Evolutionary conservation across 805 yeast genomes (phyloP), one percentile per base, ranked within the genome.

Genomic region (Candida maesae): DNA sequence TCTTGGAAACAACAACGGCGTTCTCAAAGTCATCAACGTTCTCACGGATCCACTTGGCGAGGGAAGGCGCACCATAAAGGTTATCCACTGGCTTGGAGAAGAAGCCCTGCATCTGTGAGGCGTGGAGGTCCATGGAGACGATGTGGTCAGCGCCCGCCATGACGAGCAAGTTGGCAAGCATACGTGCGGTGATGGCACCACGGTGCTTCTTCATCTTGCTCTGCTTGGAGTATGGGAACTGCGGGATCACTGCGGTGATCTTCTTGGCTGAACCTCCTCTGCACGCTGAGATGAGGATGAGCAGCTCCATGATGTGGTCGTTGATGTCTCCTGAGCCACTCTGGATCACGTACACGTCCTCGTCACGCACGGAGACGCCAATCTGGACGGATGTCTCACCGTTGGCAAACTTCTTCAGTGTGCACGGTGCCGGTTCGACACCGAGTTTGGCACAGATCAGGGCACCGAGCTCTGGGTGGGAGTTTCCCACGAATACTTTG

Each of bases 101-200:
- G 61, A 93, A 93, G 12, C 99, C 99, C 70, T 93, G 99, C 99
- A 93, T 93, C 67, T 93, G 99, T 26, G 96, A 81, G 20, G 99
- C 99, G 53, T 78, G 81, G 51, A 93, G 70, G 60, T 93, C 99
- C 97, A 93, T 90, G 3, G 96, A 87, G 29, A 93, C 91, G 43
- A 93, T 95, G 65, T 93, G 99, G 65, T 93, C 98, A 19, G 98
- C 99, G 53, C 99, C 99, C 4, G 99, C 98, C 95, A 93, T 95
- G 43, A 89, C 80, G 49, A 93, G 70, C 58, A 93, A 68, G 55
- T 93, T 93, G 46, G 99, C 98, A 60, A 93, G 74, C 98, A 93
- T 86, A 61, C 98, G 78, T 13, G 99, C 99, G 4, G 99, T 91
- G 57, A 93, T 93, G 30, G 99, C 98, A 40, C 99, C 99, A 66